Percentiles rank a stretch among this genome's conserved stretches.
Evolutionary conservation across 441 rosid genomes (phyloP).

Genomic region (Lepidium campestre): DNA sequence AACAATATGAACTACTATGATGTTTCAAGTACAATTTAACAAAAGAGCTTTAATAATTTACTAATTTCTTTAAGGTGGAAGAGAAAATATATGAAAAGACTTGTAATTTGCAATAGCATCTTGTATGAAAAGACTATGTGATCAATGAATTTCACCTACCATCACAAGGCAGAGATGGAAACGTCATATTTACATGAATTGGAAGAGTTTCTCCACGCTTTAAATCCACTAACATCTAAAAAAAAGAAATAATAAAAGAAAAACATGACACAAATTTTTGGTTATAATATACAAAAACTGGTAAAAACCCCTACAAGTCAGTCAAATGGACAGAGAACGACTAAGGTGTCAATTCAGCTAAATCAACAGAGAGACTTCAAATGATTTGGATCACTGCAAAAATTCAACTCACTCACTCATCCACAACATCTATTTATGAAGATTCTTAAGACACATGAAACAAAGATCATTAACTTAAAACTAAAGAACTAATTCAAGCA

Average conservation of each 20-base stretch:
- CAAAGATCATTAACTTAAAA: neutral
- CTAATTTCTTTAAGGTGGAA: neutral
- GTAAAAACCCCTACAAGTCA: neutral
- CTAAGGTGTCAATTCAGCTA: neutral
- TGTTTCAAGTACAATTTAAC: neutral
- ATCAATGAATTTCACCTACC: constrained; percentile 41
- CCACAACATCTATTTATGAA: neutral
- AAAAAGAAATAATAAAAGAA: no score
- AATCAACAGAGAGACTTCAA: constrained; percentile 3
- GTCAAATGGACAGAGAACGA: neutral
- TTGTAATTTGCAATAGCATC: constrained; percentile 11
- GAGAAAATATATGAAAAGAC: constrained; percentile 3
- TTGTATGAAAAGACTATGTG: constrained; percentile 61
- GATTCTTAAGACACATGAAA: neutral
- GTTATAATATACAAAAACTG: neutral
- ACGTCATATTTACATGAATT: constrained; percentile 89
- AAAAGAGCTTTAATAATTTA: no score
- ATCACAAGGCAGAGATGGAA: constrained; percentile 97
- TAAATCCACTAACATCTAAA: constrained; percentile 95
- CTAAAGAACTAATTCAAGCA: neutral
- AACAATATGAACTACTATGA: neutral
- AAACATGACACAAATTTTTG: constrained; percentile 2
- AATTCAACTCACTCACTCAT: neutral
- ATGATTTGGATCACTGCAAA: neutral
- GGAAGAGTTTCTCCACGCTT: constrained; percentile 98